Percentiles rank a stretch among this genome's conserved stretches.
Evolutionary conservation across 2,329 filamentous ascomycete species (phyloP).

Genomic region (Alternaria triticimaculans): DNA sequence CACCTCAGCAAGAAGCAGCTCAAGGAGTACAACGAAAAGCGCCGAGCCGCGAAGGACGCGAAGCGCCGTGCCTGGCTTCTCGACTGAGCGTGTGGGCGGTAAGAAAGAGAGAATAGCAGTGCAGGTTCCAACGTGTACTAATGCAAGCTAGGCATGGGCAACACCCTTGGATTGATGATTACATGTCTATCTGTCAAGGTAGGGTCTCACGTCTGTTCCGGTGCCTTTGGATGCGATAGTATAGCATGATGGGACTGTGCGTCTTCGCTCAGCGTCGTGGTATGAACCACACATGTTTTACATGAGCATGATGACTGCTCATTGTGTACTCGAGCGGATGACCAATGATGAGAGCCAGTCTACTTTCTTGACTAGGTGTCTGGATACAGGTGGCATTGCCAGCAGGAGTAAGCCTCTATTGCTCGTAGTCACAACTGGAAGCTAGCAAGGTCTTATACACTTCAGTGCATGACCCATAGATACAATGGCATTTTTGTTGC

Average conservation of each 20-base stretch:
- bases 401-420: background rate
- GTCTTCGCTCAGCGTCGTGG: conserved; percentile 4
- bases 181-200: conserved; percentile 22
- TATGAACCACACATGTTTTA: background rate
- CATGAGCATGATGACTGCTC: background rate
- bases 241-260: background rate
- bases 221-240: conserved; percentile 1
- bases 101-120: conserved; percentile 31
- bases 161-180: conserved; percentile 4
- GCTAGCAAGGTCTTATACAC: background rate
- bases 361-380: conserved; percentile 7
- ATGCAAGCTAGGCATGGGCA: conserved; percentile 29
- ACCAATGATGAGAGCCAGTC: background rate
- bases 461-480: conserved; percentile 5
- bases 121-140: conserved; percentile 33
- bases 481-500: conserved; percentile 7
- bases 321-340: conserved; percentile 4
- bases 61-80: conserved; percentile 90
- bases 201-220: conserved; percentile 17
- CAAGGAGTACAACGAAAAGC: conserved; percentile 90
- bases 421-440: conserved; percentile 1
- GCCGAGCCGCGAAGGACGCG: conserved; percentile 88
- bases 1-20: conserved; percentile 85
- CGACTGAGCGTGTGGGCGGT: conserved; percentile 64
- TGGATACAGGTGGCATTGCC: conserved; percentile 3